A percentile compares a stretch with the other conserved stretches of the same genome.
Evolutionary conservation across 2,329 filamentous ascomycete genomes (phyloP).

Genomic region (Fusarium sp.): DNA sequence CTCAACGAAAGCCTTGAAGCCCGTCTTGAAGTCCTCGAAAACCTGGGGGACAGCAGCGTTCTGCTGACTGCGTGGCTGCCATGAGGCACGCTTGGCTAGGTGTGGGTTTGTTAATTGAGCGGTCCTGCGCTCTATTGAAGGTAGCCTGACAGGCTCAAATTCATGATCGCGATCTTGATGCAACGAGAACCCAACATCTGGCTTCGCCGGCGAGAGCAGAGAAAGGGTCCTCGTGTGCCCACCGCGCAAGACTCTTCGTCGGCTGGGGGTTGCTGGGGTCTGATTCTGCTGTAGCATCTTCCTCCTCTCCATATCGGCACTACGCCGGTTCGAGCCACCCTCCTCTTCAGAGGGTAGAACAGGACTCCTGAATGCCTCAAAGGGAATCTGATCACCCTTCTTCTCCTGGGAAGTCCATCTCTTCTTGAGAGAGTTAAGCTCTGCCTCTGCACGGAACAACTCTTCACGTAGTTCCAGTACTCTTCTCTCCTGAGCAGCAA

Average conservation of each 20-base stretch:
- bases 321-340: constrained; percentile 53
- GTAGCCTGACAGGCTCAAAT: constrained; percentile 41
- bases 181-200: constrained; percentile 57
- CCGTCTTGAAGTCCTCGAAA: constrained; percentile 88
- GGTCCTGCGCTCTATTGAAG: constrained; percentile 47
- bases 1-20: constrained; percentile 94
- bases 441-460: constrained; percentile 82
- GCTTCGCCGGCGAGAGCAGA: constrained; percentile 77
- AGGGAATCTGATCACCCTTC: constrained; percentile 70
- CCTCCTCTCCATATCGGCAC: constrained; percentile 77
- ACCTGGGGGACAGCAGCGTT: constrained; percentile 76
- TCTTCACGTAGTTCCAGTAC: constrained; percentile 94
- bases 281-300: constrained; percentile 70
- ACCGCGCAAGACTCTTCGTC: constrained; percentile 76
- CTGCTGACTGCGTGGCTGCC: constrained; percentile 65
- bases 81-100: constrained; percentile 68
- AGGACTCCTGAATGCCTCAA: constrained; percentile 64
- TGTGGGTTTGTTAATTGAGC: constrained; percentile 54
- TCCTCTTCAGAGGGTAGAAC: constrained; percentile 45
- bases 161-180: constrained; percentile 53
- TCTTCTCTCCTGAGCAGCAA: constrained; percentile 90
- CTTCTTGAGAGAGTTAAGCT: constrained; percentile 81
- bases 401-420: constrained; percentile 88
- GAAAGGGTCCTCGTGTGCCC: constrained; percentile 77
- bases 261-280: constrained; percentile 55